phyloP scores from a whole-genome alignment of 768 basidiomycete genomes.

The Boletus eberwhitei region DNA sequence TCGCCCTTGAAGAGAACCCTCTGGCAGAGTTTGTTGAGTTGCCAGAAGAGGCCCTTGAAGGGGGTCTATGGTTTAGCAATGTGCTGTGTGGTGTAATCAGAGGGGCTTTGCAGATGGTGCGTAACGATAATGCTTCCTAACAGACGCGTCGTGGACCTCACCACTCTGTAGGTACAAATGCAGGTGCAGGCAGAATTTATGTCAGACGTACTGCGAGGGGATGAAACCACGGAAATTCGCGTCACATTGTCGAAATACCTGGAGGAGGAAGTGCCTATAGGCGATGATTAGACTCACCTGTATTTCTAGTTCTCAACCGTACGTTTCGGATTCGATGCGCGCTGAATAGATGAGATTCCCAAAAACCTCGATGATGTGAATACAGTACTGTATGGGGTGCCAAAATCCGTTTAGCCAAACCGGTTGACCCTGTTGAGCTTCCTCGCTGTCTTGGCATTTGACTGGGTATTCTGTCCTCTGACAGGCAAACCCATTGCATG shows the following conservation, averaged over 20 bases:
- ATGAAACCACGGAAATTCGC: slow-evolving; percentile 90
- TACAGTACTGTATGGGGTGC: slow-evolving; percentile 11
- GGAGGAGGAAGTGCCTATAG: slow-evolving; percentile 93
- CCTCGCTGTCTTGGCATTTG: slow-evolving; percentile 86
- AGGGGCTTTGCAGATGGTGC: slow-evolving; percentile 94
- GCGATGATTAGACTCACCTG: slow-evolving; percentile 67
- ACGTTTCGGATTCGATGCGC: not conserved
- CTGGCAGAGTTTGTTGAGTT: slow-evolving; percentile 96
- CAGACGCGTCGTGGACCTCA: slow-evolving; percentile 12
- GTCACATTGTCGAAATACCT: slow-evolving; percentile 88
- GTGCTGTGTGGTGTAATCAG: slow-evolving; percentile 91
- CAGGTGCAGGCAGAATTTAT: slow-evolving; percentile 89
- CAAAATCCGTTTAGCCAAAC: slow-evolving; percentile 31
- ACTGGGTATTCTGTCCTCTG: slow-evolving; percentile 89
- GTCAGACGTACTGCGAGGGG: slow-evolving; percentile 88
- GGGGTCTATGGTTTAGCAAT: slow-evolving; percentile 96
- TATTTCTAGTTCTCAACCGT: slow-evolving; percentile 10
- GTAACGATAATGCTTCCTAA: slow-evolving; percentile 16
- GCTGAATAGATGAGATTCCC: slow-evolving; percentile 1
- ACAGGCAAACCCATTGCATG: slow-evolving; percentile 94
- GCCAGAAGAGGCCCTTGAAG: slow-evolving; percentile 88
- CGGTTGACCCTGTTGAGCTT: slow-evolving; percentile 87
- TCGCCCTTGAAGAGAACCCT: slow-evolving; percentile 94
- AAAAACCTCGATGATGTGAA: not conserved
- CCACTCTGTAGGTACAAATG: slow-evolving; percentile 76